Evolutionary conservation across 2,329 filamentous ascomycete genomes (phyloP).

Genomic region (Rhexocercosporidium sp.): DNA sequence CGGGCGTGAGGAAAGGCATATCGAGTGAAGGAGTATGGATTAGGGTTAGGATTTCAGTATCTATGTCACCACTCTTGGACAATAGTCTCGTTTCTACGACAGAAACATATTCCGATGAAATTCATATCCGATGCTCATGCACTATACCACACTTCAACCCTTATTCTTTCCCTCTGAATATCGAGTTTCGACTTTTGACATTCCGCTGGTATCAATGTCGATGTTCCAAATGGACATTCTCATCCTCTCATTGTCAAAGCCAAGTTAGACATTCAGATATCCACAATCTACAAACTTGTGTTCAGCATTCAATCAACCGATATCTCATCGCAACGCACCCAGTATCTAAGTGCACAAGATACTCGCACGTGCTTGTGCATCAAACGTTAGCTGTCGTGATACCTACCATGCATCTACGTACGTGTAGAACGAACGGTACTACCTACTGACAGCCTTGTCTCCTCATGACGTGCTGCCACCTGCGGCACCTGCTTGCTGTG

Average conservation of each 20-base stretch:
- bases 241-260: background rate
- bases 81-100: background rate
- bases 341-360: background rate
- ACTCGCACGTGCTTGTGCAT: background rate
- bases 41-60: background rate
- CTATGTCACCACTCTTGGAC: conserved; percentile 5
- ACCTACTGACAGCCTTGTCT: too few relatives aligned
- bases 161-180: background rate
- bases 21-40: background rate
- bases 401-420: background rate
- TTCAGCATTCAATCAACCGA: background rate
- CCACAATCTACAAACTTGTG: too few relatives aligned
- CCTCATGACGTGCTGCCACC: background rate
- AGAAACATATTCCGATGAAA: background rate
- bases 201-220: background rate
- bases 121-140: background rate
- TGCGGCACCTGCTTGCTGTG: background rate
- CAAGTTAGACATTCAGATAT: background rate
- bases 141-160: background rate
- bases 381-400: background rate
- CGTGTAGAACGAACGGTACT: too few relatives aligned
- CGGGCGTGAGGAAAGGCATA: background rate
- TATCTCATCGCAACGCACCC: background rate
- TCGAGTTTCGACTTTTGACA: background rate
- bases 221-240: background rate